These are phyloP conservation scores for Hymenotorrendiella dingleyae DNA, from an alignment of 2,329 filamentous ascomycete genomes.

Conservation along the genomic window DNA sequence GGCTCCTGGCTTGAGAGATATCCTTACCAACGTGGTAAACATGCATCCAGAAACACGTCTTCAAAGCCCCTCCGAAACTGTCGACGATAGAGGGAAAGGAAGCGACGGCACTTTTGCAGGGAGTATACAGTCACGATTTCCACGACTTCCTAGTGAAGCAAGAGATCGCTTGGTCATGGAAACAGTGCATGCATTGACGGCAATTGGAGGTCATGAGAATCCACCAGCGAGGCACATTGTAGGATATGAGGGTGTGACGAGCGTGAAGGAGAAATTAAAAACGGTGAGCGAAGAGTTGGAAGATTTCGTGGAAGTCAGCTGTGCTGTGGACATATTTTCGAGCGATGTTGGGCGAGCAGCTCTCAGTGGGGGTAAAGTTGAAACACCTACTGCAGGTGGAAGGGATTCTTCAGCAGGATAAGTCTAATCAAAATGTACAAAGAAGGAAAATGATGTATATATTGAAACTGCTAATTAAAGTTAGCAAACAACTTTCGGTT, in stretches of 20 bases:
- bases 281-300: conserved; percentile 94
- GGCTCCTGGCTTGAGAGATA: conserved; percentile 76
- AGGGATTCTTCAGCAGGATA: no score
- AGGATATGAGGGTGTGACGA: conserved; percentile 77
- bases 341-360: conserved; percentile 27
- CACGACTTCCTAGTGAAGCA: conserved; percentile 61
- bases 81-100: neutral
- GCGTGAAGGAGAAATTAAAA: conserved; percentile 93
- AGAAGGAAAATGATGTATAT: no score
- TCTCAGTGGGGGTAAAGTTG: conserved; percentile 17
- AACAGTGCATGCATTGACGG: conserved; percentile 83
- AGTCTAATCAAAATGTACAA: no score
- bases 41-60: conserved; percentile 59
- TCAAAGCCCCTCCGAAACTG: conserved; percentile 9
- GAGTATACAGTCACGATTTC: conserved; percentile 60
- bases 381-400: conserved; percentile 1
- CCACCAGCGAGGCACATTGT: conserved; percentile 92
- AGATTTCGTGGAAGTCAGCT: conserved; percentile 88
- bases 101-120: conserved; percentile 13
- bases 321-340: conserved; percentile 30
- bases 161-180: conserved; percentile 74
- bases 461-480: no score
- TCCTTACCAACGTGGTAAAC: conserved; percentile 75
- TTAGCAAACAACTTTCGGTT: no score
- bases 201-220: conserved; percentile 93